phyloP scores from a whole-genome alignment of 257 asterid species.

The Fraxinus anomala region DNA sequence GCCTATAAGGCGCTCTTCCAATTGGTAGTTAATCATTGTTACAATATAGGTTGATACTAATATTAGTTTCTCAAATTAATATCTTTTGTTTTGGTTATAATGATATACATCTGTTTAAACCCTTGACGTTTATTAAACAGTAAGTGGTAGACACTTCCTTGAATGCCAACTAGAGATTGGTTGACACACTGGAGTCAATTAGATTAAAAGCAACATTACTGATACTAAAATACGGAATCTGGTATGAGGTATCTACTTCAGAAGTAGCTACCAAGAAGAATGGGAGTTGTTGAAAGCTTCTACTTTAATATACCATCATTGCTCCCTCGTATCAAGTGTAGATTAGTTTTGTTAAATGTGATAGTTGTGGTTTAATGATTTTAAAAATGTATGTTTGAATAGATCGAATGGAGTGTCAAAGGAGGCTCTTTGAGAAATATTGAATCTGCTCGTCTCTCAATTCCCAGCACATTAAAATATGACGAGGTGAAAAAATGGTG shows the following conservation, averaged over 20 bases:
- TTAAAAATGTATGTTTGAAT: constrained; percentile 18
- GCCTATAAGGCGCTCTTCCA: not conserved
- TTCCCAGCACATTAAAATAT: constrained; percentile 79
- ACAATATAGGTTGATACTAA: not conserved
- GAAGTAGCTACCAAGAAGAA: constrained; percentile 5
- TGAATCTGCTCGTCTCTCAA: constrained; percentile 89
- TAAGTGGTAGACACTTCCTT: not conserved
- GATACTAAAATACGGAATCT: not conserved
- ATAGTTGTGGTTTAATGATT: constrained; percentile 1
- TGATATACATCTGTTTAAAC: constrained; percentile 7
- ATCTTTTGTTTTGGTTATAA: not conserved
- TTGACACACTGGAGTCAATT: not conserved
- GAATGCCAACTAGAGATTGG: not conserved
- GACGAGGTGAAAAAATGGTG: constrained; percentile 87
- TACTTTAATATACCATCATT: not conserved
- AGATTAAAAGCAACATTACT: constrained; percentile 1
- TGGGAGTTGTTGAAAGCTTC: not conserved
- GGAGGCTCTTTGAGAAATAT: constrained; percentile 85
- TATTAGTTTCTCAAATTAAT: not conserved
- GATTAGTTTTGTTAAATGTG: not conserved
- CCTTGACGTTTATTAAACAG: constrained; percentile 8
- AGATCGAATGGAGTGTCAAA: constrained; percentile 98
- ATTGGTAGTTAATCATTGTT: not conserved
- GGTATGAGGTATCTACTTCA: not conserved
- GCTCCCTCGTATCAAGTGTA: not conserved